Evolutionary conservation across 768 basidiomycete species (phyloP).

Genomic region (Hericium coralloides): DNA sequence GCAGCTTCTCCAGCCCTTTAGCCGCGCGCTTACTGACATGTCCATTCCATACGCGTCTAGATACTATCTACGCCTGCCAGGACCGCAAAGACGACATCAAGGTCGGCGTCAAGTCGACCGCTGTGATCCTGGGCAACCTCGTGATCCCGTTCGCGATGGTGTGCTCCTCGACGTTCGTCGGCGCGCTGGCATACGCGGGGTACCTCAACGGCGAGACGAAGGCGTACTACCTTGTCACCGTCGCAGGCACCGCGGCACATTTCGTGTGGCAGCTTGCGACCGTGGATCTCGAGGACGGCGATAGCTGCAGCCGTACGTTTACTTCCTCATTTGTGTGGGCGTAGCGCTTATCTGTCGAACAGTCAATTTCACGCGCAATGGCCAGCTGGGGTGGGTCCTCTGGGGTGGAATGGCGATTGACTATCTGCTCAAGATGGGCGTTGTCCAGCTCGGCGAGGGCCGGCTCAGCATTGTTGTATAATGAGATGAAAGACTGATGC

Average conservation of each 20-base stretch:
- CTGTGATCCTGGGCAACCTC: constrained; percentile 56
- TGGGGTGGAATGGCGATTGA: constrained; percentile 36
- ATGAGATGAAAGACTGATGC: too few relatives aligned
- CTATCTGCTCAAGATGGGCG: constrained; percentile 19
- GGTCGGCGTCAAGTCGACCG: constrained; percentile 70
- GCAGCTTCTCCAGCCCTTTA: background rate
- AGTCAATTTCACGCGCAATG: constrained; percentile 40
- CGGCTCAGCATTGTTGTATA: too few relatives aligned
- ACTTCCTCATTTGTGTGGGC: background rate
- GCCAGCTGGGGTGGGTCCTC: constrained; percentile 37
- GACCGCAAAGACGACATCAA: constrained; percentile 68
- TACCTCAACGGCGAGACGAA: constrained; percentile 41
- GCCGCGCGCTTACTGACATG: too few relatives aligned
- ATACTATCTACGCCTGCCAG: constrained; percentile 74
- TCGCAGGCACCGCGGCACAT: constrained; percentile 36
- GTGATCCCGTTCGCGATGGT: constrained; percentile 46
- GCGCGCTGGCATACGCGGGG: constrained; percentile 43
- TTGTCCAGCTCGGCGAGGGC: background rate
- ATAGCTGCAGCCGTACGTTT: constrained; percentile 39
- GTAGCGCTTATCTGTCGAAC: background rate
- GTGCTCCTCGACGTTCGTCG: constrained; percentile 45
- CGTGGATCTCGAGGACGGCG: constrained; percentile 32
- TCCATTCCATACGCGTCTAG: constrained; percentile 16
- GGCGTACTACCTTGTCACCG: constrained; percentile 36
- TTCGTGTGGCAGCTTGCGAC: constrained; percentile 39